Evolutionary conservation across 805 yeast genomes (phyloP), one percentile per base, ranked within the genome.

Genomic region (Saccharomycopsis sp.): DNA sequence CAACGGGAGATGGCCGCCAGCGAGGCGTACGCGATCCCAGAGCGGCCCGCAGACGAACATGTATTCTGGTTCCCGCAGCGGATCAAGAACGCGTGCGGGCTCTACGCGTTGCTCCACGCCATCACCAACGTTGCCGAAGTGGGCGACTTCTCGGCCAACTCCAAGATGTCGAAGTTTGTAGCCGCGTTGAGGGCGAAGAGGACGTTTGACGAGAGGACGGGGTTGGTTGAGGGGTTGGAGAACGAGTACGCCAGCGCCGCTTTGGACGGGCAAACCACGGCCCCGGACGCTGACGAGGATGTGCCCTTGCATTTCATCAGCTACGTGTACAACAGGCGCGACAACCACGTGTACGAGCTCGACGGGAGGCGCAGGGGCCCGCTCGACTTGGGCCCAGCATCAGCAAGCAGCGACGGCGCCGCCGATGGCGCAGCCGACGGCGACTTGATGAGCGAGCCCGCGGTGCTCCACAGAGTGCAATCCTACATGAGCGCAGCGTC

Each of bases 351-450:
- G 16, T 84, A 75, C 53, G 97, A 89, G 59, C 67, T 89, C 26
- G 98, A 89, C 55, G 98, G 98, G 1, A 69, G 97, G 49, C 68
- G 94, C 49, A 60, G 60, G 26, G 92, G 95, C 0, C 86, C 95
- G 0, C 66, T 79, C 26, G 75, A 71, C 45, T 61, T 86, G 30
- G 87, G 77, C 4, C n/a, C n/a, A n/a, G n/a, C n/a, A n/a, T n/a
- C n/a, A n/a, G n/a, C n/a, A n/a, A n/a, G n/a, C n/a, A n/a, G n/a
- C n/a, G n/a, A n/a, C n/a, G n/a, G n/a, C n/a, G n/a, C n/a, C n/a
- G n/a, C n/a, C n/a, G 39, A 50, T 3, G 52, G 58, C 1, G 47
- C 55, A 1, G 31, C 39, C 4, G 52, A 59, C 5, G 56, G 52
- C 2, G 78, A 79, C 50, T 66, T 83, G 25, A 46, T 83, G n/a